Evolutionary conservation across 2,329 filamentous ascomycete genomes (phyloP), one percentile per base, ranked within the genome.

Genomic region (Ascochyta clinopodiicola): DNA sequence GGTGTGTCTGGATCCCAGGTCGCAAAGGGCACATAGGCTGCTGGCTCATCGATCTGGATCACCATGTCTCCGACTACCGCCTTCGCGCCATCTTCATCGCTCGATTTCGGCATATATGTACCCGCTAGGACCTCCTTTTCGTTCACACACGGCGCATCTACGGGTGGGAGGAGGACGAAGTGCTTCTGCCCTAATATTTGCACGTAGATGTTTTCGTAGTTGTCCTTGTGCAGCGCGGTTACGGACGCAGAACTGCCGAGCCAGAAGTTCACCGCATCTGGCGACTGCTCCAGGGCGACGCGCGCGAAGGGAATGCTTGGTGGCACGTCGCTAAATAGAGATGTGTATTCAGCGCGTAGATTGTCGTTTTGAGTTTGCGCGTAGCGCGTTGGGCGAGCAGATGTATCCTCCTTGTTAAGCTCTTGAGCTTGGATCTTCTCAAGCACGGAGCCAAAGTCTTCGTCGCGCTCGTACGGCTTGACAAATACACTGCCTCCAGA

Each of bases 281-380:
- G 88, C 0, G 77, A 68, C 44, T 82, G 80, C 35, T 83, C 78
- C 0, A 94, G 83, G 0, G 90, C 90, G 57, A 91, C 86, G 25
- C 87, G 84, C 0, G 90, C 90, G 71, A 90, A 95, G 1, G 88
- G 82, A 42, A 94, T 86, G 51, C 84, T 82, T 2, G 74, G 74
- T 10, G 86, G 87, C 0, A 91, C 84, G 62, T 90, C 83, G 0
- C 78, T 67, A 68, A 87, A 86, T 2, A 95, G 81, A 0, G 79
- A 66, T 0, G 77, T 60, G 71, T 93, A 95, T 74, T 95, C 91
- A 56, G 86, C 81, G 2, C 87, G 85, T 19, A 95, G 82, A 68
- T 94, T 95, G 73, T 94, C 89, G 70, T 95, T 92, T 78, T 95
- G 90, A 34, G 89, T 91, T 75, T 93, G 90, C 1, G 88, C 88